These are phyloP conservation scores for Xerocomellus chrysenteron DNA, from an alignment of 768 basidiomycete genomes.

Conservation along the genomic window DNA sequence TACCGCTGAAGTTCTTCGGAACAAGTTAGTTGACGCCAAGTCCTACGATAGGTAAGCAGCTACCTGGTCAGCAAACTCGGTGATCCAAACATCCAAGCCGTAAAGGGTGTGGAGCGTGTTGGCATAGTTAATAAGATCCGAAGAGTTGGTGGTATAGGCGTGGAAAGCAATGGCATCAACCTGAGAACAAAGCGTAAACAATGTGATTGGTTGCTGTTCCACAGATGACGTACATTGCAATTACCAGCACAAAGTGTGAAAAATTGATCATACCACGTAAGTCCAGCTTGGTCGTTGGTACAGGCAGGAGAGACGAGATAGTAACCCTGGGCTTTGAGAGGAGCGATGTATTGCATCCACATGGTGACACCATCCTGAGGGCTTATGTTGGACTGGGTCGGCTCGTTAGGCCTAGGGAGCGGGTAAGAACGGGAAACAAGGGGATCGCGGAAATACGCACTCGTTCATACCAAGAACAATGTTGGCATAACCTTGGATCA, in stretches of 20 bases:
- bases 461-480: constrained; percentile 69
- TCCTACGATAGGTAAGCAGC: background rate
- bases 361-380: constrained; percentile 47
- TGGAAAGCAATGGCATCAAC: constrained; percentile 61
- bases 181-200: constrained; percentile 33
- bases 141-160: constrained; percentile 56
- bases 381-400: constrained; percentile 58
- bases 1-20: constrained; percentile 51
- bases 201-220: background rate
- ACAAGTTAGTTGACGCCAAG: background rate
- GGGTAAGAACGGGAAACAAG: constrained; percentile 4
- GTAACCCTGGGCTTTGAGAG: constrained; percentile 57
- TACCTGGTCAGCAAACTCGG: constrained; percentile 74
- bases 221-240: constrained; percentile 47
- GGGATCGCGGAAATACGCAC: constrained; percentile 39
- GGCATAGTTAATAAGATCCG: constrained; percentile 53
- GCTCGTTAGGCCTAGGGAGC: constrained; percentile 60
- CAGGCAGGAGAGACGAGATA: constrained; percentile 62
- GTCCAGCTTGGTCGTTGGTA: constrained; percentile 58
- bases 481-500: constrained; percentile 51
- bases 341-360: constrained; percentile 63
- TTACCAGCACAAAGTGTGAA: constrained; percentile 41
- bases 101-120: constrained; percentile 45
- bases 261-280: constrained; percentile 40
- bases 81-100: constrained; percentile 46